Base-by-base conservation (phyloP, 768 basidiomycete genomes). In the Grammothele lineata region DNA sequence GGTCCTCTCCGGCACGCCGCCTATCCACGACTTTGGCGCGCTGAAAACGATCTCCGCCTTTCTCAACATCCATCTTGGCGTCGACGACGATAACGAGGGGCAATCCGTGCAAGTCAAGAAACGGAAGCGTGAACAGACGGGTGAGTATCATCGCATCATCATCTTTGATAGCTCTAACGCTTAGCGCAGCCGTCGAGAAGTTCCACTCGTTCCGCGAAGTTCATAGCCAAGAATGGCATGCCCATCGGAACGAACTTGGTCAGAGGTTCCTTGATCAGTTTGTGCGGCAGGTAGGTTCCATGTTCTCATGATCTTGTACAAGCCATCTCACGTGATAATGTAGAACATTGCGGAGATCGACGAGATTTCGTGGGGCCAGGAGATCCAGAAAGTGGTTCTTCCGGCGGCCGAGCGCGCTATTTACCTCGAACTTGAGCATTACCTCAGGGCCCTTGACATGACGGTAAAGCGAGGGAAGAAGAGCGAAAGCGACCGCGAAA, bases 201-300 rank as follows among this genome's bases (percentile, higher is more conserved):
- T 97, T 97, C 76, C 92, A 96, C 63, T 93, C 93, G 2, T 97
- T 92, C 83, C 85, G 93, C 21, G 94, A 97, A 59, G 87, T 92
- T 10, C 92, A 90, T 58, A 92, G 85, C 34, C 64, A 86, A 32
- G 87, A 92, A 56, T 97, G 94, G 94, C 93, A 96, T 60, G 82
- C 83, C 1, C 86, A 91, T 57, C 85, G 94, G 15, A 83, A 92
- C 61, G 69, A 77, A 44, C 65, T 92, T 11, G 94, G 90, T 3
- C 94, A 96, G 61, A 64, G 67, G 21, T 94, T 92, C 73, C 63
- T 92, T 35, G 75, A 92, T 55, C 82, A 74, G 38, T 92, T 87
- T 55, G 88, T 92, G 53, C 81, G 90, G 56, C 90, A 92, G 78
- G 90, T 89, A 51, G 7, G 77, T 45, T 9, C 8, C 18, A 32